Base-by-base conservation (phyloP, 2,329 filamentous ascomycete species). In the Alternaria sp. region DNA sequence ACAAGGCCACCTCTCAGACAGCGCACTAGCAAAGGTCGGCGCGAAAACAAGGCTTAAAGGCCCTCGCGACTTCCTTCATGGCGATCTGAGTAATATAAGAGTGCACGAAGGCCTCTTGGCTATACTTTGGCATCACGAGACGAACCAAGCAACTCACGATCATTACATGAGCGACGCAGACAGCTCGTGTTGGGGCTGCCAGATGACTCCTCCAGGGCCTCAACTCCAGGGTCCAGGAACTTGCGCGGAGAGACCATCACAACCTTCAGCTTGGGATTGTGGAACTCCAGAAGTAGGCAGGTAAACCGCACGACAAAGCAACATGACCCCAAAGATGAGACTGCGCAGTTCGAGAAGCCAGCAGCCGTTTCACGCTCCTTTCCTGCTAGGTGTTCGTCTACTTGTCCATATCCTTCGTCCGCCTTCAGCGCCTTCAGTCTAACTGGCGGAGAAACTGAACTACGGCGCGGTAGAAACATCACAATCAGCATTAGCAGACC, bases 131-230 rank as follows among this genome's bases (percentile, higher is more conserved):
- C 3, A n/a, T 48, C 30, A 24, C 20, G 32, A 2, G 14, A 22
- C 9, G 1, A 32, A 3, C 1, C 1, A 0, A 11, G 3, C 5
- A 5, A 48, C 20, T 7, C 12, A 24, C 2, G 14, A 12, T 6
- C 30, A 48, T 48, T 14, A 3, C 7, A 36, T 16, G 46, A 48
- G n/a, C 0, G 3, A 36, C 46, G 3, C 6, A 6, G 46, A 24
- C 18, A 0, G 30, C 7, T n/a, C 14, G 3, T 6, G 6, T 14
- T 22, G 20, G 22, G 30, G 30, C 18, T 36, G 18, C 16, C 30
- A 1, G 2, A 36, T 24, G 30, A 14, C 30, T 2, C 14, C 7
- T 36, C 6, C 46, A 24, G 22, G 46, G 30, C 1, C 1, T 22
- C 14, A 16, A 16, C 30, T 48, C 20, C 16, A 14, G 46, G 28